Evolutionary conservation across 2,329 filamentous ascomycete genomes (phyloP), one percentile per base, ranked within the genome.

Genomic region (Beauveria scarabaeidicola): DNA sequence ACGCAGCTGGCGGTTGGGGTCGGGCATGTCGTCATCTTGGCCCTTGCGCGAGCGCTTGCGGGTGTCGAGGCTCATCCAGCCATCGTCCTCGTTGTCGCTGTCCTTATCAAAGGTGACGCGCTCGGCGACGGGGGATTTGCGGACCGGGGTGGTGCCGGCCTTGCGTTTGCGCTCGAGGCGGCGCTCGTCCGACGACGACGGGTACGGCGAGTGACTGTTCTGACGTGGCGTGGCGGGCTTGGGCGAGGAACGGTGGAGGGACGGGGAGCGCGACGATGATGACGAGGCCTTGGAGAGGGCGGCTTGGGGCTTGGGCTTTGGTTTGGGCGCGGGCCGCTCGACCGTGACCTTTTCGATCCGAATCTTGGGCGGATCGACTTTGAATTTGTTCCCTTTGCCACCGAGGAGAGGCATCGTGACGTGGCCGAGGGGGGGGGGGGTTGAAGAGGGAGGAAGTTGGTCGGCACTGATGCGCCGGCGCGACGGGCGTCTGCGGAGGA

Each of bases 331-430:
- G 52, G 72, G 66, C 51, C 67, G 66, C 61, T 74, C 75, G 66
- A 81, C 73, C 57, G 75, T 71, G 60, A 82, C 78, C 64, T 78
- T 79, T 68, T 83, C 79, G 66, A 81, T 78, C 62, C 79, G 77
- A 65, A 82, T 76, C 61, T 75, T 76, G 60, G 78, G 76, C 57
- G 76, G 73, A 62, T 79, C 76, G 64, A 76, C 71, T 70, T 81
- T 81, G 71, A 80, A 77, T 67, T 80, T 82, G 63, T 74, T 75
- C 61, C 69, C 70, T 63, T 77, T 77, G 57, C 70, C 70, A 62
- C 73, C 73, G 61, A 77, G 73, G 59, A 77, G 72, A 29, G 67
- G 66, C 68, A 70, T 70, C 32, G 47, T 55, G 52, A 36, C 41
- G 25, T 7, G 40, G 40, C 17, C 13, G 47, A 11, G 27, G 27